Evolutionary conservation across 257 asterid species (phyloP).

Genomic region (Gentiana straminea): DNA sequence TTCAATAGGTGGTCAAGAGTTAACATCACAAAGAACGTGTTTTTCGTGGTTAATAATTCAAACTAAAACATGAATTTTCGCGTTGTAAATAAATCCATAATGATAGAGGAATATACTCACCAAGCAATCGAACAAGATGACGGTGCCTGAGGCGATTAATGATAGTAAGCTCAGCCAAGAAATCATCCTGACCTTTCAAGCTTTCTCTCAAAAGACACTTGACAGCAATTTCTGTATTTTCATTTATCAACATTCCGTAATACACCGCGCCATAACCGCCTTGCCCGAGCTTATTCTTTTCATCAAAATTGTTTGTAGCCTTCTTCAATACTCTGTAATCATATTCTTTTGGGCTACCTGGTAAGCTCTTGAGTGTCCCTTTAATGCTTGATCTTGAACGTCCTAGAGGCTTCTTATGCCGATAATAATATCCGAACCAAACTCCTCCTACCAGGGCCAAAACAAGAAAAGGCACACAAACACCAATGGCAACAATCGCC

Average conservation of each 20-base stretch:
- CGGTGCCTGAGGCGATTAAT: conserved; percentile 85
- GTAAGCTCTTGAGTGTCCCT: conserved; percentile 60
- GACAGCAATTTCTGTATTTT: conserved; percentile 63
- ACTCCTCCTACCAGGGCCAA: conserved; percentile 28
- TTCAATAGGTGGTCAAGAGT: too few relatives aligned
- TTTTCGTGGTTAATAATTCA: too few relatives aligned
- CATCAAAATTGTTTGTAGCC: conserved; percentile 68
- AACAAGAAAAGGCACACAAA: conserved; percentile 35
- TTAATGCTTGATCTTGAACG: conserved; percentile 30
- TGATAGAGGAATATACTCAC: conserved; percentile 17
- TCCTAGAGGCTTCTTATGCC: conserved; percentile 17
- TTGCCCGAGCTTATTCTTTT: conserved; percentile 61
- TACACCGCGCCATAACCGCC: conserved; percentile 90
- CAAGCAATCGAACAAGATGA: conserved; percentile 77
- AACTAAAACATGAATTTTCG: too few relatives aligned
- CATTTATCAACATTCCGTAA: conserved; percentile 45
- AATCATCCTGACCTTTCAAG: conserved; percentile 71
- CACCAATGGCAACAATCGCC: conserved; percentile 34
- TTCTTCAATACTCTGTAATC: conserved; percentile 54
- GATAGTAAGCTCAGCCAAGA: conserved; percentile 83
- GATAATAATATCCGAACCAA: conserved; percentile 20
- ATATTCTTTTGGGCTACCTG: conserved; percentile 77
- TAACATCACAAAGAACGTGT: too few relatives aligned
- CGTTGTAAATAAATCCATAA: not conserved
- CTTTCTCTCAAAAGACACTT: conserved; percentile 74